Evolutionary conservation across 148 eudicot species (phyloP), one percentile per base, ranked within the genome.

Genomic region (Limonium bicolor): DNA sequence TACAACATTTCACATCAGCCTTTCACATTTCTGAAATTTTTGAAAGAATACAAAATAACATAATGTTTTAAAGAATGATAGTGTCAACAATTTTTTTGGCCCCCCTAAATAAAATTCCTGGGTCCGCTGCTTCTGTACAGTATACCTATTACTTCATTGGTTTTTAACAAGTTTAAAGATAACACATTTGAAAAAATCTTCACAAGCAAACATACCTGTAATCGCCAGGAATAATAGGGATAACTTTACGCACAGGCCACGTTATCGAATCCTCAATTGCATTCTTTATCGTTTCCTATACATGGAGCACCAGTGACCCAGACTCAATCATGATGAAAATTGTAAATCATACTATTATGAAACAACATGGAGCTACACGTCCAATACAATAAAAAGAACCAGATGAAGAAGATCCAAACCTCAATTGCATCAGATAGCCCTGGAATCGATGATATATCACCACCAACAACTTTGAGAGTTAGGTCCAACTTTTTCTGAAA

Each of bases 231-330:
- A 90, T 24, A 64, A 90, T 90, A 35, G 99, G 99, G 49, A 90
- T 61, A 44, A 90, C 65, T 66, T 84, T 90, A 50, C 99, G 77
- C 49, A 84, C 95, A 38, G 99, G 99, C 99, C 99, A 90, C 50
- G 67, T 84, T 41, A 84, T 90, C 35, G 99, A 80, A 69, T 90
- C 99, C 70, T 90, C 99, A 58, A 90, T 63, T 21, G 99, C 99
- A 54, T 90, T 84, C 50, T 72, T 67, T 64, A 90, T 90, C 20
- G 80, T 90, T 24, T 69, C 67, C 99, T 90, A 69, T 34, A 65
- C 24, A 46, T 46, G 2, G 31, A 56, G 19, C 15, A 6, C 24
- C 24, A 2, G 20, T 16, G 7, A n/a, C 36, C 40, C 15, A 14
- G 19, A 7, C 15, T 14, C 4, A 36, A 36, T n/a, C 2, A 2